Percentiles rank a stretch among this genome's conserved stretches.
Conservation (phyloP, 2,329 filamentous ascomycete species). For the Sporothrix inflata region DNA sequence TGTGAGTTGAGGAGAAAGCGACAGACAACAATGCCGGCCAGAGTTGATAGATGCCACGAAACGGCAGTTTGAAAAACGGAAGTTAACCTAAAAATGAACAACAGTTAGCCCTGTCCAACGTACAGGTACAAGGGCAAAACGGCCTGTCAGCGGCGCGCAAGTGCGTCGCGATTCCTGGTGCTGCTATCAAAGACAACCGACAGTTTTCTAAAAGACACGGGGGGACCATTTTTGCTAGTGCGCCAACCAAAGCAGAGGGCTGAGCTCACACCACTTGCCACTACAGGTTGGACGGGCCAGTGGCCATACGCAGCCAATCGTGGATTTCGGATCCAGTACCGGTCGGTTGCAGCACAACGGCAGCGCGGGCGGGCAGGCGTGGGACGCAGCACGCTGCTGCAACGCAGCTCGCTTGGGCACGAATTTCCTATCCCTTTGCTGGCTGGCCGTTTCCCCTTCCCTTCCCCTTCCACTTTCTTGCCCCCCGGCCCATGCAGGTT, state of each 20-base stretch:
- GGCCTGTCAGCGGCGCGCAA: conserved; percentile 16
- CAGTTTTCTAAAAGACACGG: neutral
- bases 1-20: too few relatives aligned
- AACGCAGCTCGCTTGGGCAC: conserved; percentile 7
- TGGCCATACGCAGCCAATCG: conserved; percentile 21
- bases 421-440: neutral
- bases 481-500: neutral
- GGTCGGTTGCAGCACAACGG: conserved; percentile 1
- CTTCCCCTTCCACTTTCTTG: neutral
- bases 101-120: neutral
- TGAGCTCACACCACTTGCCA: conserved; percentile 21
- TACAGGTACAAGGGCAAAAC: neutral
- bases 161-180: neutral
- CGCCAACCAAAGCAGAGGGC: conserved; percentile 8
- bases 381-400: neutral
- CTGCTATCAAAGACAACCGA: neutral
- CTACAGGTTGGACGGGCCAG: conserved; percentile 2
- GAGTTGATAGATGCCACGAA: neutral
- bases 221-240: neutral
- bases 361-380: neutral
- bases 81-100: too few relatives aligned
- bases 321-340: conserved; percentile 15
- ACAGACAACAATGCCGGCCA: too few relatives aligned
- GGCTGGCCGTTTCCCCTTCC: neutral
- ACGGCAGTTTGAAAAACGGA: too few relatives aligned